A percentile compares a stretch with the other conserved stretches of the same genome.
phyloP scores from a whole-genome alignment of 1,139 yeast species.

The Hansenula anomala region DNA sequence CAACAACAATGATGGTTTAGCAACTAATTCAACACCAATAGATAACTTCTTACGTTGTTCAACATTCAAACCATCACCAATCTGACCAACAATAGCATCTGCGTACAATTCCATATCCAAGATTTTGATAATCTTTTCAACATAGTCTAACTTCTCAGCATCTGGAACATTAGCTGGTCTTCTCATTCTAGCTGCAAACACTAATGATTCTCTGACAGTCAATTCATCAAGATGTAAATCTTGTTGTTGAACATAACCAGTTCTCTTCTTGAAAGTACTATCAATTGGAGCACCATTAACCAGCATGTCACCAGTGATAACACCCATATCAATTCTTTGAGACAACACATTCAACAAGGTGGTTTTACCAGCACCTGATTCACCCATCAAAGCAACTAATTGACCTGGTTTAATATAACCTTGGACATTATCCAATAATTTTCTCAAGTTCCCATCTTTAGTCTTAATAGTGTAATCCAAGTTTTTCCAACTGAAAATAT shows the following conservation, averaged over 20 bases:
- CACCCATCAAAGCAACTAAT: conserved; percentile 67
- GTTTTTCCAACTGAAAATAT: conserved; percentile 48
- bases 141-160: conserved; percentile 55
- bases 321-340: conserved; percentile 64
- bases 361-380: conserved; percentile 76
- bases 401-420: conserved; percentile 70
- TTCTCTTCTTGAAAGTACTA: conserved; percentile 60
- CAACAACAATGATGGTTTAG: conserved; percentile 65
- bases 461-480: conserved; percentile 46
- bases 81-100: conserved; percentile 67
- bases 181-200: conserved; percentile 58
- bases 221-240: conserved; percentile 59
- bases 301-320: conserved; percentile 59
- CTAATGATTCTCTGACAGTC: conserved; percentile 64
- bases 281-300: conserved; percentile 60
- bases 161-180: conserved; percentile 46
- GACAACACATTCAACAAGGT: conserved; percentile 62
- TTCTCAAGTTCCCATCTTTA: conserved; percentile 44
- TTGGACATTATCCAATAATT: conserved; percentile 54
- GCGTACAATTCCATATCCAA: conserved; percentile 61
- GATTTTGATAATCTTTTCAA: conserved; percentile 54
- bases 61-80: conserved; percentile 63
- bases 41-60: conserved; percentile 73
- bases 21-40: conserved; percentile 74
- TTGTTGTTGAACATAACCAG: conserved; percentile 72